phyloP scores from a whole-genome alignment of 2,329 filamentous ascomycete species.

The Zymoseptoria pseudotritici region DNA sequence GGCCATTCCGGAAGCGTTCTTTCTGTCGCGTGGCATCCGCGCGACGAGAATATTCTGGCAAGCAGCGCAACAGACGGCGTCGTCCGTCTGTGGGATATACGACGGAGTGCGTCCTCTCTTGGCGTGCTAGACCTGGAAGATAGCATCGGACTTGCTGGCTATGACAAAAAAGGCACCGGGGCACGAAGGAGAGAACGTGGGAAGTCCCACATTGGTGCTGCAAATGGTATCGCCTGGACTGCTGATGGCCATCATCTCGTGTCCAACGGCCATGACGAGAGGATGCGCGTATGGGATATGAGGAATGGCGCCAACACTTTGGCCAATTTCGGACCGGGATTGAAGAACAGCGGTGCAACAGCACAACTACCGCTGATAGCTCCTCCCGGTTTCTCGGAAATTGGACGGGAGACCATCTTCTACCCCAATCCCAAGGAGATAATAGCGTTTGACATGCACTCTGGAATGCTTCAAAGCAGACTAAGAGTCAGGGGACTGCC shows the following conservation, averaged over 20 bases:
- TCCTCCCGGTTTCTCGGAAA: slow-evolving; percentile 53
- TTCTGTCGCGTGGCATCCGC: slow-evolving; percentile 71
- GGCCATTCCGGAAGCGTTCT: slow-evolving; percentile 48
- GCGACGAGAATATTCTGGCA: slow-evolving; percentile 68
- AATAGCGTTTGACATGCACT: slow-evolving; percentile 68
- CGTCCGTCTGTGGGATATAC: slow-evolving; percentile 79
- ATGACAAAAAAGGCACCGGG: slow-evolving; percentile 39
- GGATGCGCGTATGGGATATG: slow-evolving; percentile 81
- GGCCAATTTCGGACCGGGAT: slow-evolving; percentile 74
- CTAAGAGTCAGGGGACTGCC: slow-evolving; percentile 53
- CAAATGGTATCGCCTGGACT: slow-evolving; percentile 81
- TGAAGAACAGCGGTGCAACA: slow-evolving; percentile 57
- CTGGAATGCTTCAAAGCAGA: slow-evolving; percentile 64
- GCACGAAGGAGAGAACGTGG: slow-evolving; percentile 34
- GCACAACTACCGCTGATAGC: slow-evolving; percentile 40
- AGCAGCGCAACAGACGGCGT: slow-evolving; percentile 80
- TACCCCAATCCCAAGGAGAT: slow-evolving; percentile 74
- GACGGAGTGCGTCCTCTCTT: slow-evolving; percentile 67
- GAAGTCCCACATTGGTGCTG: slow-evolving; percentile 68
- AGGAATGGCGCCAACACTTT: slow-evolving; percentile 70
- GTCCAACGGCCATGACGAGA: slow-evolving; percentile 73
- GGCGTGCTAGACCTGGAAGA: slow-evolving; percentile 80
- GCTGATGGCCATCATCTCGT: slow-evolving; percentile 70
- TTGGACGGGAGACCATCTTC: slow-evolving; percentile 60
- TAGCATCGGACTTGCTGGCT: slow-evolving; percentile 56